Conservation (phyloP, 495 filamentous ascomycete genomes). For the Aspergillus sclerotiicarbonarius region DNA sequence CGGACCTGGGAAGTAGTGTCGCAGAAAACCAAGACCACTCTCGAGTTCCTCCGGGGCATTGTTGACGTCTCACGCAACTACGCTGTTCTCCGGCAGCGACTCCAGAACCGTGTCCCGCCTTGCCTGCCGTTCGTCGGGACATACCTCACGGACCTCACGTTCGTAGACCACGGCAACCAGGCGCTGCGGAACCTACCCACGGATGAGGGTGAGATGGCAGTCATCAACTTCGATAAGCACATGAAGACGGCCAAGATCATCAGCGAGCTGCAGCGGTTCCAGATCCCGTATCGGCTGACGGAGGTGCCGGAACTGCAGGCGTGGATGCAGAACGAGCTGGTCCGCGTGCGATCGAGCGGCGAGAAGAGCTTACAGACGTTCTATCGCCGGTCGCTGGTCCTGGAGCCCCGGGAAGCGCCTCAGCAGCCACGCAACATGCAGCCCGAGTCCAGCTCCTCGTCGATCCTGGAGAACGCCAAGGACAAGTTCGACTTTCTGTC, state of each 20-base stretch:
- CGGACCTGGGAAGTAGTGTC: constrained; percentile 93
- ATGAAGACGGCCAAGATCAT: constrained; percentile 92
- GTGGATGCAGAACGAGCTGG: constrained; percentile 85
- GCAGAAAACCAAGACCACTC: constrained; percentile 73
- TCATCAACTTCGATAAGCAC: constrained; percentile 99
- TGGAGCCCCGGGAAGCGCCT: constrained; percentile 73
- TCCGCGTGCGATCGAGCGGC: constrained; percentile 75
- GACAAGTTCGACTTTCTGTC: constrained; percentile 59
- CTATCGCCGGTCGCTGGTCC: constrained; percentile 80
- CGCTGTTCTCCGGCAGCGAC: constrained; percentile 79
- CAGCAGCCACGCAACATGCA: constrained; percentile 19
- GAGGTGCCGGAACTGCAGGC: constrained; percentile 89
- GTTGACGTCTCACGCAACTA: constrained; percentile 91
- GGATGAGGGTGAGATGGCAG: constrained; percentile 60
- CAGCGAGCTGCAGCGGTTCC: constrained; percentile 93
- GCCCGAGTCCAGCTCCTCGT: constrained; percentile 41
- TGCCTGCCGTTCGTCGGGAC: constrained; percentile 97
- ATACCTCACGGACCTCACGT: constrained; percentile 79
- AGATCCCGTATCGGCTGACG: constrained; percentile 84
- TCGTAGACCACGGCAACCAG: constrained; percentile 89
- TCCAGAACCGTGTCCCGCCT: constrained; percentile 86
- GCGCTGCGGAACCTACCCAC: constrained; percentile 50
- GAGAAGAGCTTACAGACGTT: constrained; percentile 75
- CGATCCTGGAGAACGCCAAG: constrained; percentile 52
- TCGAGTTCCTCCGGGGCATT: constrained; percentile 74